phyloP scores from a whole-genome alignment of 2,329 filamentous ascomycete genomes.

The Colletotrichum filicis region DNA sequence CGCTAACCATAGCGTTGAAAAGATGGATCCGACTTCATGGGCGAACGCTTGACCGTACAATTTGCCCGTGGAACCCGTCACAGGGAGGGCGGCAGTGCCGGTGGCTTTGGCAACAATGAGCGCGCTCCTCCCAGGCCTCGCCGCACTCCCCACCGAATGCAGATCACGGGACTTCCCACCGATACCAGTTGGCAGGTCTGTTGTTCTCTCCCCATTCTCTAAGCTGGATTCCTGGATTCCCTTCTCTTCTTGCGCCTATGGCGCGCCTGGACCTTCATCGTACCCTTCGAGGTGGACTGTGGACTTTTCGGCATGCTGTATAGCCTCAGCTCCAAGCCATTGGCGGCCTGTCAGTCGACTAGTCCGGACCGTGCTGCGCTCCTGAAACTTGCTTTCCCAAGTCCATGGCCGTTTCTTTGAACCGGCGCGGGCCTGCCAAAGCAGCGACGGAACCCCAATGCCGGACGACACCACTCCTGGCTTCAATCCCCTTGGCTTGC shows the following conservation, averaged over 20 bases:
- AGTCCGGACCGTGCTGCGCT: constrained; percentile 13
- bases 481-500: background rate
- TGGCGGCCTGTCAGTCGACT: background rate
- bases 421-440: constrained; percentile 16
- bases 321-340: constrained; percentile 10
- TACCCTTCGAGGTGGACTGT: constrained; percentile 18
- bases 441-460: constrained; percentile 26
- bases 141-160: constrained; percentile 96
- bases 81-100: constrained; percentile 52
- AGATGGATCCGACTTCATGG: constrained; percentile 99
- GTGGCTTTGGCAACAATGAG: constrained; percentile 58
- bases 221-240: constrained; percentile 55
- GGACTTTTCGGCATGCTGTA: constrained; percentile 18
- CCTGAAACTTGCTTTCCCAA: constrained; percentile 32
- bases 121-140: constrained; percentile 79
- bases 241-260: constrained; percentile 35
- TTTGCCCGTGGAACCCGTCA: constrained; percentile 88
- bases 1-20: constrained; percentile 40
- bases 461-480: constrained; percentile 23
- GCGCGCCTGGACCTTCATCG: constrained; percentile 16
- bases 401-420: constrained; percentile 34
- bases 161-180: constrained; percentile 94
- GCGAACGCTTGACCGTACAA: constrained; percentile 95
- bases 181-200: constrained; percentile 99
- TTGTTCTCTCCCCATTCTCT: constrained; percentile 71